A percentile compares a stretch with the other conserved stretches of the same genome.
Conservation (phyloP, 2,329 filamentous ascomycete species). For the Leptographium procerum region DNA sequence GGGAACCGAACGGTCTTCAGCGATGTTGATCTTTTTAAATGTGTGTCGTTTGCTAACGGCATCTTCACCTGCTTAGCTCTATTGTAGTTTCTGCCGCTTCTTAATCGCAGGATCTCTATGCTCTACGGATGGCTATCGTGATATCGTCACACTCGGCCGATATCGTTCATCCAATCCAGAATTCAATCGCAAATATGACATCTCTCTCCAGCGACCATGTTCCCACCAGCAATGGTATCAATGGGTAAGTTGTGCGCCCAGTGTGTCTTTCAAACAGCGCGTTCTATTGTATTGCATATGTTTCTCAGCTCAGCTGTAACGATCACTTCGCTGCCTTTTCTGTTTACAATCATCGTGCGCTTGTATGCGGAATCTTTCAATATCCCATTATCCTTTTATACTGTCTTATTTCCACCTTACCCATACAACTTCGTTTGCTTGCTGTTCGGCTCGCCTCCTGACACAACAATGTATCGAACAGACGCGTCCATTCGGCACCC, state of each 20-base stretch:
- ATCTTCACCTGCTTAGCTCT: not conserved
- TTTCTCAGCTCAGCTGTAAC: not conserved
- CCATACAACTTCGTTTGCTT: not conserved
- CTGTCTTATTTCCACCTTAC: not conserved
- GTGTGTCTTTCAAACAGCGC: not conserved
- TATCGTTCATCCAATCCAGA: slow-evolving; percentile 32
- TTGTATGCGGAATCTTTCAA: too few species aligned
- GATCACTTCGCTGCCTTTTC: too few species aligned
- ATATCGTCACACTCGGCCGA: slow-evolving; percentile 33
- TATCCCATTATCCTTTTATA: too few species aligned
- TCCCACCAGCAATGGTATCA: slow-evolving; percentile 23
- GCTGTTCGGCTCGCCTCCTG: not conserved
- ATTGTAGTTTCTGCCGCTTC: slow-evolving; percentile 26
- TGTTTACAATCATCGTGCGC: too few species aligned
- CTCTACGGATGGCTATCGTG: slow-evolving; percentile 39
- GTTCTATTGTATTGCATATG: not conserved
- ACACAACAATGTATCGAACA: not conserved
- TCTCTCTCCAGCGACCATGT: slow-evolving; percentile 31
- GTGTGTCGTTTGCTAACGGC: not conserved
- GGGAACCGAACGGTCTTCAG: not conserved
- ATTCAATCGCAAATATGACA: slow-evolving; percentile 37
- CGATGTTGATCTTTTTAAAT: not conserved
- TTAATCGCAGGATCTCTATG: slow-evolving; percentile 13
- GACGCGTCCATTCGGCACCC: not conserved
- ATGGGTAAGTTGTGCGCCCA: slow-evolving; percentile 45